Base-by-base conservation (phyloP, 345 rosid genomes). In the Syzygium grande region DNA sequence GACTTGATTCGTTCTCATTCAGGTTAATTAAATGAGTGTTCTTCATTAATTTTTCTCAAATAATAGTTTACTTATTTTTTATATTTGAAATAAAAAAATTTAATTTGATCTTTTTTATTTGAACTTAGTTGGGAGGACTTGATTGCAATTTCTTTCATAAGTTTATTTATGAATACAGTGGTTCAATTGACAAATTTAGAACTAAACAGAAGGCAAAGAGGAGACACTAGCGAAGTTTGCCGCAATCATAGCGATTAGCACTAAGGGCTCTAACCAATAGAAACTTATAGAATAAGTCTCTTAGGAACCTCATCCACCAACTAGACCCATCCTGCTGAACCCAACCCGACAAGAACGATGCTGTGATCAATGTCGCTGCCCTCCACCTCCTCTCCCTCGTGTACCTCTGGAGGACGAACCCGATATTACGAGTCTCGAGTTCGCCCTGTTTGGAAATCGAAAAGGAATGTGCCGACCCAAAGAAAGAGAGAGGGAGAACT, bases 341-440 rank as follows among this genome's bases (percentile, higher is more conserved):
- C 93, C 94, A 89, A 4, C 95, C 94, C n/a, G 92, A 89, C 6
- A 90, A 3, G 84, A n/a, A 91, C 1, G 95, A 90, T 2, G 79
- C 89, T 1, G 86, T 54, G 51, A 91, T 86, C 80, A 92, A 13
- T n/a, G 46, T 49, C 8, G 91, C 87, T 12, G 84, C 89, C 3
- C 94, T 87, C 92, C 92, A 91, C 85, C 88, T 90, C 86, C 93
- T 88, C 86, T 91, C 92, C 85, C 59, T 30, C 10, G 51, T 83
- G 49, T 92, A 93, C 11, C 89, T 85, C 29, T 87, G 51, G 7
- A 91, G 12, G 1, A 89, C 92, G 34, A n/a, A 7, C 25, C 34
- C 84, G 19, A 92, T 77, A 1, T 87, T 89, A 51, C 4, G 51
- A 3, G 61, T 10, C 59, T 55, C 59, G 38, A 84, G 80, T 15